Percentiles rank a stretch among this genome's conserved stretches.
Evolutionary conservation across 2,329 filamentous ascomycete genomes (phyloP).

Genomic region (Pleurostoma richardsiae): DNA sequence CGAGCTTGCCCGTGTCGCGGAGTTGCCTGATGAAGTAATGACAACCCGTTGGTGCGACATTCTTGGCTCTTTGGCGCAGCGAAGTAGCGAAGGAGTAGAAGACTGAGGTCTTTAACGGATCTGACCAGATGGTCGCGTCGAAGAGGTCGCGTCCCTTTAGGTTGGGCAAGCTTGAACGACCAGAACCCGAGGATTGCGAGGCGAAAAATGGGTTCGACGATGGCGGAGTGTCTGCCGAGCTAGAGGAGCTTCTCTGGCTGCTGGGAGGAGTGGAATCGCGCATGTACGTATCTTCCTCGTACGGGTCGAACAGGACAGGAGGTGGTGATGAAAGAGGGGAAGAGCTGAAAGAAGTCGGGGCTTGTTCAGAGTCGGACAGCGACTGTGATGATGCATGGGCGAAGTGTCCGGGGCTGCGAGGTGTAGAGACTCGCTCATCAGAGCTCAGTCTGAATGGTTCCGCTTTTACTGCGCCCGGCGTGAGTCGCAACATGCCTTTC

Average conservation of each 20-base stretch:
- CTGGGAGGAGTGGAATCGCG: slow-evolving; percentile 25
- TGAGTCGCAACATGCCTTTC: too few species aligned
- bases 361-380: slow-evolving; percentile 10
- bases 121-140: slow-evolving; percentile 65
- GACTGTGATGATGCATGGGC: not conserved
- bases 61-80: slow-evolving; percentile 57
- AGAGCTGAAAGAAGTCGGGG: slow-evolving; percentile 29
- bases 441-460: too few species aligned
- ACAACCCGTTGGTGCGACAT: slow-evolving; percentile 59
- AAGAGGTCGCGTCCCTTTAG: slow-evolving; percentile 70
- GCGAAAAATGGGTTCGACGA: slow-evolving; percentile 28
- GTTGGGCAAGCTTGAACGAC: slow-evolving; percentile 41
- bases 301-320: slow-evolving; percentile 46
- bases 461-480: too few species aligned
- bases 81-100: slow-evolving; percentile 70
- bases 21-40: slow-evolving; percentile 66
- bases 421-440: too few species aligned
- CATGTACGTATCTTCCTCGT: slow-evolving; percentile 22
- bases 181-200: slow-evolving; percentile 19
- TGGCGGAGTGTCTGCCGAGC: slow-evolving; percentile 37
- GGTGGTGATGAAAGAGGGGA: slow-evolving; percentile 56
- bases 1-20: slow-evolving; percentile 61
- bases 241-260: slow-evolving; percentile 36
- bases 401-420: too few species aligned
- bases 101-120: slow-evolving; percentile 62